A percentile compares a stretch with the other conserved stretches of the same genome.
Conservation (phyloP, 164 flowering plant genomes). For the Umbilicus rupestris region DNA sequence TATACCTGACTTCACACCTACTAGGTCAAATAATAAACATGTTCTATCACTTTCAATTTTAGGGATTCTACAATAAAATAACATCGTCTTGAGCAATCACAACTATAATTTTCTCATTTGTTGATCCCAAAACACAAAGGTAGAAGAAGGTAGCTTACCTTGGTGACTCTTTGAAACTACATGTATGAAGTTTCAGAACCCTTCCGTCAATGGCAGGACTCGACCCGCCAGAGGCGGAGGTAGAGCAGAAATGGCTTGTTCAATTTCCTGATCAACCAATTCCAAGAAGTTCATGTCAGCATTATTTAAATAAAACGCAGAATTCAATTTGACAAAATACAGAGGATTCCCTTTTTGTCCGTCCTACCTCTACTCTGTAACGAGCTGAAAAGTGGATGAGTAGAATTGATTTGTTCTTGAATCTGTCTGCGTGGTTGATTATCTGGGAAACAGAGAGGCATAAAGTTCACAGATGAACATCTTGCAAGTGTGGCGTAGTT, state of each 20-base stretch:
- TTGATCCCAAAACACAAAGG: no score
- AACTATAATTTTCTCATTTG: no score
- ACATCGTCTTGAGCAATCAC: no score
- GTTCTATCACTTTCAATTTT: no score
- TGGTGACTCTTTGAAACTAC: neutral
- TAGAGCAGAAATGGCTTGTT: conserved; percentile 55
- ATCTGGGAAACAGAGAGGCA: conserved; percentile 32
- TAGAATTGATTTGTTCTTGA: conserved; percentile 79
- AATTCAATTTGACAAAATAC: neutral
- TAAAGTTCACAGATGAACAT: neutral
- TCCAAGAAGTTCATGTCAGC: neutral
- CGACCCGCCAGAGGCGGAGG: conserved; percentile 56
- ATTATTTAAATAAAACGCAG: neutral
- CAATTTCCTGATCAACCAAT: conserved; percentile 49
- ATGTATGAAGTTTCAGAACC: conserved; percentile 30
- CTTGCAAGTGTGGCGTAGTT: neutral
- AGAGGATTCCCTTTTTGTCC: neutral
- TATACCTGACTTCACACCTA: neutral
- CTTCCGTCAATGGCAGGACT: conserved; percentile 73
- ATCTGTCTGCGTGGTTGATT: conserved; percentile 44
- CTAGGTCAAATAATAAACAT: no score
- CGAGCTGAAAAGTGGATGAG: conserved; percentile 94
- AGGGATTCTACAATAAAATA: no score
- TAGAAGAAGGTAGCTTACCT: neutral
- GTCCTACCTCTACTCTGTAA: conserved; percentile 37